Evolutionary conservation across 345 rosid species (phyloP).

Genomic region (Anastatica hierochuntica): DNA sequence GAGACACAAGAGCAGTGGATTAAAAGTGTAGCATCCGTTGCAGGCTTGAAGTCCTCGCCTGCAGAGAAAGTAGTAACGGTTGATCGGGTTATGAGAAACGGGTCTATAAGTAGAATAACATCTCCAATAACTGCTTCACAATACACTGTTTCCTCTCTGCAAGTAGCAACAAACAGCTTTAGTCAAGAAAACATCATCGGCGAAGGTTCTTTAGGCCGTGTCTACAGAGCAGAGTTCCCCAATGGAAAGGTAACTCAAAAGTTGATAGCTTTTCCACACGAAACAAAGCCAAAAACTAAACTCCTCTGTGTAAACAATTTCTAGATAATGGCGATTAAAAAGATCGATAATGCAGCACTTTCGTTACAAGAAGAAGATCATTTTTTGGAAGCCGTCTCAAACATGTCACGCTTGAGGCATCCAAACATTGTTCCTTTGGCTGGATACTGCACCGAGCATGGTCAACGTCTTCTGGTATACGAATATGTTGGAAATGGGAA

Average conservation of each 20-base stretch:
- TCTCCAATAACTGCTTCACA: slow-evolving; percentile 75
- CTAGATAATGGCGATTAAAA: slow-evolving; percentile 81
- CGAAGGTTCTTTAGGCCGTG: slow-evolving; percentile 98
- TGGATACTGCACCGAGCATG: slow-evolving; percentile 94
- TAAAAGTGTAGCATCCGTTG: slow-evolving; percentile 53
- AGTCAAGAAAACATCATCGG: slow-evolving; percentile 86
- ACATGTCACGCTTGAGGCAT: slow-evolving; percentile 89
- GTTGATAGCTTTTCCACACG: neutral
- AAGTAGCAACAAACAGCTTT: slow-evolving; percentile 85
- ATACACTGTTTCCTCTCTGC: slow-evolving; percentile 79
- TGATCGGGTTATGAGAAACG: slow-evolving; percentile 54
- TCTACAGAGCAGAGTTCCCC: slow-evolving; percentile 79
- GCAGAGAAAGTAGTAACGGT: slow-evolving; percentile 57
- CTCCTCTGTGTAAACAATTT: slow-evolving; percentile 19
- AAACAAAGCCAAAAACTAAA: too few relatives aligned
- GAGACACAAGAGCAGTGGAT: slow-evolving; percentile 61
- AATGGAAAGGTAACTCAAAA: slow-evolving; percentile 62
- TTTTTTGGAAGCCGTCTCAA: slow-evolving; percentile 87
- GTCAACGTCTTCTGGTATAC: slow-evolving; percentile 87
- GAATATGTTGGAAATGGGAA: slow-evolving; percentile 68
- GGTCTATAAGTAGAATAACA: slow-evolving; percentile 57
- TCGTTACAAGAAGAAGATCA: slow-evolving; percentile 88
- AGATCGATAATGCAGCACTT: slow-evolving; percentile 83
- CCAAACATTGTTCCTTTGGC: slow-evolving; percentile 72
- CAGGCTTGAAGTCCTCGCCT: slow-evolving; percentile 64